phyloP scores from a whole-genome alignment of 1,284 basidiomycete genomes.

The Xerocomus minutiporus region DNA sequence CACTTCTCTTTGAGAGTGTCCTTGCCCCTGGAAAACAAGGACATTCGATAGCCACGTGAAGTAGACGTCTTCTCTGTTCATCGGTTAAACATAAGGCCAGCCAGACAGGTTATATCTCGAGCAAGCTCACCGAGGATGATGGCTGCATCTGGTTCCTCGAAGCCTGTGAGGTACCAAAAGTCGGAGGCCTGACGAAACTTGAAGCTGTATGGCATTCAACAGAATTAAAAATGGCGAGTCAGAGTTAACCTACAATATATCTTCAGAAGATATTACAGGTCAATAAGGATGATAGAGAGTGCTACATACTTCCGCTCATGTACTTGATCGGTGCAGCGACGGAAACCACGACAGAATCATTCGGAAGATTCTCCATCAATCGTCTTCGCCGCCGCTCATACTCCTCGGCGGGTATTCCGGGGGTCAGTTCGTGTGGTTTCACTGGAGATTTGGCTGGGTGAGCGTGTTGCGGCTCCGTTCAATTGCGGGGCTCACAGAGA shows the following conservation, averaged over 20 bases:
- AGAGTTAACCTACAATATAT: conserved; percentile 45
- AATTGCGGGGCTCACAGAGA: conserved; percentile 45
- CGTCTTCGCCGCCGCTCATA: conserved; percentile 74
- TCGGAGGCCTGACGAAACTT: conserved; percentile 92
- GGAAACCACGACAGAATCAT: conserved; percentile 74
- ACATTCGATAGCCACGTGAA: conserved; percentile 81
- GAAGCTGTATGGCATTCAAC: conserved; percentile 56
- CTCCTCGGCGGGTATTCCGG: conserved; percentile 78
- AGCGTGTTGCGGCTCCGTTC: conserved; percentile 1
- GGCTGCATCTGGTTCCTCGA: conserved; percentile 89
- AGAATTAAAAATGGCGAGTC: neutral
- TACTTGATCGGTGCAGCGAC: conserved; percentile 81
- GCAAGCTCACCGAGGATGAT: conserved; percentile 66
- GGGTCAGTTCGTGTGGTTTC: conserved; percentile 68
- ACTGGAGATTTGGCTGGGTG: conserved; percentile 33
- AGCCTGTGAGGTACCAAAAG: conserved; percentile 94
- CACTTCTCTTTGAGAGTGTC: conserved; percentile 82
- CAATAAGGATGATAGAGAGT: conserved; percentile 1
- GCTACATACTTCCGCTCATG: conserved; percentile 77
- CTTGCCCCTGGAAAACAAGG: conserved; percentile 79
- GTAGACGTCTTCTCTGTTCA: conserved; percentile 57
- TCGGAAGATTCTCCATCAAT: conserved; percentile 77
- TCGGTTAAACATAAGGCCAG: neutral
- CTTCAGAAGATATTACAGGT: conserved; percentile 19
- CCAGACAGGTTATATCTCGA: neutral